Conservation (phyloP, 768 basidiomycete species). For the Lactarius hatsudake region DNA sequence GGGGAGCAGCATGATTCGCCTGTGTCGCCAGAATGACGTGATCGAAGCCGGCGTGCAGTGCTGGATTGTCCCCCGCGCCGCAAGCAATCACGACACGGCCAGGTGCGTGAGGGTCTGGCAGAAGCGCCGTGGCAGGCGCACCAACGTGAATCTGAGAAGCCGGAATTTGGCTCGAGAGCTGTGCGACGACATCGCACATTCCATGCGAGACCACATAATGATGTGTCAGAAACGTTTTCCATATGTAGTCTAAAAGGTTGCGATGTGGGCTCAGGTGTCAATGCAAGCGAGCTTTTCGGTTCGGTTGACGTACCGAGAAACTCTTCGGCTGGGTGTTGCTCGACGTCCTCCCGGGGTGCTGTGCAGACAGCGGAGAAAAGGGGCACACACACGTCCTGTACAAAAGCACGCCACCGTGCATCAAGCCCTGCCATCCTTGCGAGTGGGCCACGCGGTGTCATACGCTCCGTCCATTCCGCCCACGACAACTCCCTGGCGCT, state of each 20-base stretch:
- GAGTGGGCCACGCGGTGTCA: slow-evolving; percentile 42
- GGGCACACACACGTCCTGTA: slow-evolving; percentile 53
- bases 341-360: slow-evolving; percentile 51
- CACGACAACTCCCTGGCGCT: slow-evolving; percentile 40
- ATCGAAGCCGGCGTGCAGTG: slow-evolving; percentile 49
- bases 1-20: slow-evolving; percentile 56
- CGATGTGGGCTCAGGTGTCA: background rate
- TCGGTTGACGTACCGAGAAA: slow-evolving; percentile 52
- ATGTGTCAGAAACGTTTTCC: slow-evolving; percentile 60
- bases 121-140: slow-evolving; percentile 47
- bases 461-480: slow-evolving; percentile 45
- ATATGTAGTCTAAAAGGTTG: slow-evolving; percentile 53
- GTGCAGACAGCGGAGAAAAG: slow-evolving; percentile 76
- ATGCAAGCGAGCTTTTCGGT: background rate
- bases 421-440: slow-evolving; percentile 49
- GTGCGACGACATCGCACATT: slow-evolving; percentile 54
- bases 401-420: slow-evolving; percentile 50
- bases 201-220: slow-evolving; percentile 67
- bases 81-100: slow-evolving; percentile 42
- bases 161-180: slow-evolving; percentile 44
- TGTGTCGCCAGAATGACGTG: slow-evolving; percentile 75
- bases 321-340: slow-evolving; percentile 58
- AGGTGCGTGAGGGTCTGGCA: slow-evolving; percentile 37
- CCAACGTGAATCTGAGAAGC: slow-evolving; percentile 52
- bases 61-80: slow-evolving; percentile 28